Conservation (phyloP, 2,329 filamentous ascomycete species). For the Tetracladium maxilliforme region DNA sequence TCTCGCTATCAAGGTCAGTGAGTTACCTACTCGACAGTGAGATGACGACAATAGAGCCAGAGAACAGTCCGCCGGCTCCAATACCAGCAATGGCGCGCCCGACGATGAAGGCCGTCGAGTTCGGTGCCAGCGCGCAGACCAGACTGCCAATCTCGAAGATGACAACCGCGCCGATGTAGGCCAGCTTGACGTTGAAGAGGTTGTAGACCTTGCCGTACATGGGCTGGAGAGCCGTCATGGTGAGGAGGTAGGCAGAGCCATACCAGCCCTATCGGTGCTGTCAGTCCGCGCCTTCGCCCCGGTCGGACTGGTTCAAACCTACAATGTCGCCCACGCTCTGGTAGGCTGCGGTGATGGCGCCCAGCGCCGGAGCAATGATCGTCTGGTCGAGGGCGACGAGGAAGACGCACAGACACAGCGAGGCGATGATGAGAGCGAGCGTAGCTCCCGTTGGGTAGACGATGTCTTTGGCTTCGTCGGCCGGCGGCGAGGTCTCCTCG, state of each 20-base stretch:
- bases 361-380: neutral
- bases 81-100: slow-evolving; percentile 17
- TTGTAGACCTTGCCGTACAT: slow-evolving; percentile 16
- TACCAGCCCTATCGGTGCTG: too few species aligned
- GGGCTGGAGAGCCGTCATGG: slow-evolving; percentile 11
- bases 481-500: too few species aligned
- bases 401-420: slow-evolving; percentile 10
- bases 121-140: slow-evolving; percentile 17
- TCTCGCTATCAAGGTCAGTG: slow-evolving; percentile 3
- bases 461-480: too few species aligned
- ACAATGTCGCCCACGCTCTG: slow-evolving; percentile 18
- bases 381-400: slow-evolving; percentile 7
- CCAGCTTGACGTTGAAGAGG: slow-evolving; percentile 14
- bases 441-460: slow-evolving; percentile 10
- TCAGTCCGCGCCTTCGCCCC: too few species aligned
- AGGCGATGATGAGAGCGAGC: slow-evolving; percentile 7
- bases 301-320: too few species aligned
- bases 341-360: neutral
- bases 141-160: slow-evolving; percentile 18
- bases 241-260: slow-evolving; percentile 18
- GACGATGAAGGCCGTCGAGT: slow-evolving; percentile 16
- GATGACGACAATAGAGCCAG: slow-evolving; percentile 13
- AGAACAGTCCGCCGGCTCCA: slow-evolving; percentile 15
- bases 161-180: slow-evolving; percentile 11
- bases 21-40: slow-evolving; percentile 9